Evolutionary conservation across 148 eudicot species (phyloP).

Genomic region (Cornus controversa): DNA sequence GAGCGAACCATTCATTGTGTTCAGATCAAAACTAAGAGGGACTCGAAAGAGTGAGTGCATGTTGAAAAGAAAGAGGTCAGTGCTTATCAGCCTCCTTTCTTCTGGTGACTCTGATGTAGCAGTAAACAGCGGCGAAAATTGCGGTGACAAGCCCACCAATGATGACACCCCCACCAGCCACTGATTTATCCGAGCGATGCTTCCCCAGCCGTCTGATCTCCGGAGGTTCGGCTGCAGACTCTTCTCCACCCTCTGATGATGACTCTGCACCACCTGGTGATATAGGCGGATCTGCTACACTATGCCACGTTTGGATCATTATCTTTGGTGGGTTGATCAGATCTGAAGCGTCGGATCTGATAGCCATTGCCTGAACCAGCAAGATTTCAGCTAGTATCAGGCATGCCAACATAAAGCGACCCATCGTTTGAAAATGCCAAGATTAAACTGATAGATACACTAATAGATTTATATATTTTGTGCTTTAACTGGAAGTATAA

Average conservation of each 20-base stretch:
- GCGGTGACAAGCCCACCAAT: slow-evolving; percentile 52
- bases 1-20: neutral
- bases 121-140: slow-evolving; percentile 41
- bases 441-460: neutral
- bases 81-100: slow-evolving; percentile 19
- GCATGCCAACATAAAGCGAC: neutral
- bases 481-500: neutral
- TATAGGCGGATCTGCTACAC: slow-evolving; percentile 10
- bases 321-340: neutral
- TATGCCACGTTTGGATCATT: neutral
- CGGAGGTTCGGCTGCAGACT: slow-evolving; percentile 22
- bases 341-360: neutral
- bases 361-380: neutral
- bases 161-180: slow-evolving; percentile 51
- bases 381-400: neutral
- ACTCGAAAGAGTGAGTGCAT: neutral
- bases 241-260: too few species aligned
- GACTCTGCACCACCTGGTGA: neutral
- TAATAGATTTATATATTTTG: neutral
- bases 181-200: slow-evolving; percentile 42
- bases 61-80: neutral
- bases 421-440: neutral
- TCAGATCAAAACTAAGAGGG: neutral
- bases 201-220: slow-evolving; percentile 26
- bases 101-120: slow-evolving; percentile 52